Conservation (phyloP, 23 red algal species). For the Cyanidium caldarium region DNA sequence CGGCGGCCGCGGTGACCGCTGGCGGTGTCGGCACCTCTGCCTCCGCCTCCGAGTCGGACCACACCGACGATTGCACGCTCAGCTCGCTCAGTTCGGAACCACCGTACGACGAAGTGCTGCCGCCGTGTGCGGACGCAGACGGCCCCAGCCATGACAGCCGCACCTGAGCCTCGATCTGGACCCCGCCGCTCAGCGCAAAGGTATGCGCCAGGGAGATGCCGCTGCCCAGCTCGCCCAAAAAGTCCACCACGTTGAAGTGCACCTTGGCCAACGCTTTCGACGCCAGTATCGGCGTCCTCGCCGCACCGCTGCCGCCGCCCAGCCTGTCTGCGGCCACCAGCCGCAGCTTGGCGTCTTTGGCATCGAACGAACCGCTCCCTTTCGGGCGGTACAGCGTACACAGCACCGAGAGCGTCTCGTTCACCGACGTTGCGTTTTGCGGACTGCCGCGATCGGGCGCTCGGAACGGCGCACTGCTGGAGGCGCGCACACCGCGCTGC, state of each 20-base stretch:
- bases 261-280: background rate
- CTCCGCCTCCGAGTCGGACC: too few species aligned
- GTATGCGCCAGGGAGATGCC: background rate
- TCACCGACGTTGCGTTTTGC: background rate
- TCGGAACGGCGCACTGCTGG: background rate
- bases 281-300: background rate
- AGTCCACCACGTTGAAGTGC: background rate
- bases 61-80: constrained; percentile 4
- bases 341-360: constrained; percentile 1
- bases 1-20: too few species aligned
- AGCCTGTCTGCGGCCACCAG: too few species aligned
- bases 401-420: background rate
- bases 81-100: background rate
- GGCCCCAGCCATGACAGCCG: background rate
- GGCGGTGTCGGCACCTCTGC: too few species aligned
- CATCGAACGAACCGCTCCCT: background rate
- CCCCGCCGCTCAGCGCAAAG: background rate
- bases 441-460: background rate
- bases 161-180: background rate
- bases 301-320: too few species aligned
- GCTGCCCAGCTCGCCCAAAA: background rate
- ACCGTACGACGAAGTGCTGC: background rate
- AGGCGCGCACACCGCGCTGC: background rate
- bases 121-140: background rate
- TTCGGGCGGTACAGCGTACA: background rate